A percentile compares a stretch with the other conserved stretches of the same genome.
Conservation (phyloP, 129 eudicot species). For the Smallanthus sonchifolius region DNA sequence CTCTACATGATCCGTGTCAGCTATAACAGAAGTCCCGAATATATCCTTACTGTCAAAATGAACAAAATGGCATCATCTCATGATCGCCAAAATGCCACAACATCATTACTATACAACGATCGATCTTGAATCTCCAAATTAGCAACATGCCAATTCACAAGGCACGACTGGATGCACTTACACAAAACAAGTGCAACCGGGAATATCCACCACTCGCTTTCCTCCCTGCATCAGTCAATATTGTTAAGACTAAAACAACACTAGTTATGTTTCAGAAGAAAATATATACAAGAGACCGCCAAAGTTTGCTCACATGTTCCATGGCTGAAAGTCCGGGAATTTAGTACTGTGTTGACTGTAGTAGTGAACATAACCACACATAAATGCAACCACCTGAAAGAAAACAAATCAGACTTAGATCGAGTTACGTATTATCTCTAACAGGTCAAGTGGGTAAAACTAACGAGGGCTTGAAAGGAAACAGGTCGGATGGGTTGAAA, state of each 20-base stretch:
- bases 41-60: slow-evolving; percentile 7
- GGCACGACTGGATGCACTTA: slow-evolving; percentile 68
- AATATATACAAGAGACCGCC: background rate
- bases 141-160: slow-evolving; percentile 78
- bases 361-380: slow-evolving; percentile 65
- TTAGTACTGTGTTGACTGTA: slow-evolving; percentile 40
- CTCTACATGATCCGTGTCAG: slow-evolving; percentile 32
- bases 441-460: background rate
- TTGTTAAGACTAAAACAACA: background rate
- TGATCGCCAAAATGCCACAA: slow-evolving; percentile 69
- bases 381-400: slow-evolving; percentile 62
- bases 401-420: background rate
- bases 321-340: slow-evolving; percentile 61
- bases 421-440: background rate
- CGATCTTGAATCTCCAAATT: slow-evolving; percentile 88
- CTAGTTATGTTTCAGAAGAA: background rate
- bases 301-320: slow-evolving; percentile 52
- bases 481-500: background rate
- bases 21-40: slow-evolving; percentile 14
- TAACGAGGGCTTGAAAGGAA: background rate
- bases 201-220: slow-evolving; percentile 84
- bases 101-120: slow-evolving; percentile 61
- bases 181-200: slow-evolving; percentile 67
- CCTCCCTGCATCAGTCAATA: slow-evolving; percentile 50
- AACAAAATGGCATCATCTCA: slow-evolving; percentile 17